A percentile compares a stretch with the other conserved stretches of the same genome.
Conservation (phyloP, 192 early-diverging fungal species). For the Linnemannia elongata region DNA sequence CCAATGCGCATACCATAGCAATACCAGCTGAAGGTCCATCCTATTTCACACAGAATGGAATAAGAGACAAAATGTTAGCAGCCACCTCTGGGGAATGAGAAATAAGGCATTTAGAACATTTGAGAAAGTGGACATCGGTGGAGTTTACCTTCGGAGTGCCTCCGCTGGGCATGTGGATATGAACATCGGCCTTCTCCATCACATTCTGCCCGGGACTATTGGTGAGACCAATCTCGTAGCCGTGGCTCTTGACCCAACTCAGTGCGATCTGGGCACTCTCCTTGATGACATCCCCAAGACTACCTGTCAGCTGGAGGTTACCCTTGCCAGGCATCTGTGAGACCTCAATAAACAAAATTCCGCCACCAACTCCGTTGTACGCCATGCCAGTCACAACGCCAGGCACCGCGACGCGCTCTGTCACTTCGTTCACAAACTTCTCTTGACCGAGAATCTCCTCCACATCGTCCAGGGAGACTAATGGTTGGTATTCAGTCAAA, state of each 20-base stretch:
- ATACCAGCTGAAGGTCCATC: slow-evolving; percentile 84
- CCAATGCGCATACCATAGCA: slow-evolving; percentile 82
- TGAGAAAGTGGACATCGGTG: too few species aligned
- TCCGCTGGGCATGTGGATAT: slow-evolving; percentile 90
- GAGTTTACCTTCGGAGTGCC: slow-evolving; percentile 73
- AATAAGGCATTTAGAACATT: neutral
- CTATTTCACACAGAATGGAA: neutral
- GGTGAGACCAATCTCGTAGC: slow-evolving; percentile 68
- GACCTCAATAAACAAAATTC: slow-evolving; percentile 86
- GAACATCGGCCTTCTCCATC: slow-evolving; percentile 78
- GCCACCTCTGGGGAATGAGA: neutral
- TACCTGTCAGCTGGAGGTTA: slow-evolving; percentile 75
- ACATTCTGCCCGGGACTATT: slow-evolving; percentile 56
- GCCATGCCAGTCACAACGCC: slow-evolving; percentile 91
- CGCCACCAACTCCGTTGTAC: slow-evolving; percentile 82
- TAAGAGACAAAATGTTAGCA: neutral
- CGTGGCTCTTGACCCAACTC: slow-evolving; percentile 84
- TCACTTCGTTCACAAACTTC: slow-evolving; percentile 78
- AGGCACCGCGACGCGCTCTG: slow-evolving; percentile 71
- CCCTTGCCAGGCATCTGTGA: slow-evolving; percentile 82
- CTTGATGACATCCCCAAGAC: slow-evolving; percentile 87
- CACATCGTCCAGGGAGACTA: slow-evolving; percentile 63
- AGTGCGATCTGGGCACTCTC: slow-evolving; percentile 84
- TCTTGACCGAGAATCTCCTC: slow-evolving; percentile 77
- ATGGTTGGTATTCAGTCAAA: slow-evolving; percentile 56